Evolutionary conservation across 208 protist genomes (phyloP).

Genomic region (Leishmania lainsoni): DNA sequence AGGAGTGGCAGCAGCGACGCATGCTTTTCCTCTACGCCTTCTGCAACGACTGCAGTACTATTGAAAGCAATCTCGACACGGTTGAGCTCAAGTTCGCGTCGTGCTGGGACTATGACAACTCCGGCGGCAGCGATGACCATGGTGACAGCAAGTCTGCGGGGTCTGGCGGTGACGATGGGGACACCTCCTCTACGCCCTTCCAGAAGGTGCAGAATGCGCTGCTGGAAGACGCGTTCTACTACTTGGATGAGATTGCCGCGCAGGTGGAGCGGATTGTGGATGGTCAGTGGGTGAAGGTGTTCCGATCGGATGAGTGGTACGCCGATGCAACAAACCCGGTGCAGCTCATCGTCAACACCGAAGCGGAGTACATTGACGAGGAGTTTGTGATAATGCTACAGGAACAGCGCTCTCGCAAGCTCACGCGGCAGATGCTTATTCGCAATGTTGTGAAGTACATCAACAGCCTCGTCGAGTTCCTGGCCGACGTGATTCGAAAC

Average conservation of each 20-base stretch:
- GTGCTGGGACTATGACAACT: slow-evolving; percentile 62
- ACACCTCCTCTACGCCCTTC: slow-evolving; percentile 54
- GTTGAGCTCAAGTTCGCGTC: slow-evolving; percentile 86
- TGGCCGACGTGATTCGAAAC: slow-evolving; percentile 82
- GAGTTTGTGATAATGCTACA: slow-evolving; percentile 79
- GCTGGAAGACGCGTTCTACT: slow-evolving; percentile 68
- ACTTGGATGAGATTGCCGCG: slow-evolving; percentile 83
- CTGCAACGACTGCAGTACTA: slow-evolving; percentile 84
- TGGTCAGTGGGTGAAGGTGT: slow-evolving; percentile 73
- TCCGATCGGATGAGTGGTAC: slow-evolving; percentile 78
- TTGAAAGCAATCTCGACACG: slow-evolving; percentile 87
- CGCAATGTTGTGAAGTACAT: slow-evolving; percentile 81
- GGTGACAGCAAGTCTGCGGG: slow-evolving; percentile 6
- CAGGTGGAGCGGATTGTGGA: slow-evolving; percentile 84
- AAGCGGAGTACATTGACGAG: slow-evolving; percentile 84
- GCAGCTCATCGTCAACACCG: slow-evolving; percentile 81
- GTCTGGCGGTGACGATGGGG: background rate
- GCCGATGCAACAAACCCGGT: slow-evolving; percentile 66
- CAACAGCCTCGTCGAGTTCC: slow-evolving; percentile 72
- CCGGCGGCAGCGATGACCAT: slow-evolving; percentile 7
- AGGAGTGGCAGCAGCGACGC: slow-evolving; percentile 79
- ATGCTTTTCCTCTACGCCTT: slow-evolving; percentile 86
- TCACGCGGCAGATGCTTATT: slow-evolving; percentile 70
- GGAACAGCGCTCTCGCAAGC: slow-evolving; percentile 60
- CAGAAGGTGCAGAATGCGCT: slow-evolving; percentile 69